phyloP scores from a whole-genome alignment of 163 green algal species.

The Scenedesmus sp. region DNA sequence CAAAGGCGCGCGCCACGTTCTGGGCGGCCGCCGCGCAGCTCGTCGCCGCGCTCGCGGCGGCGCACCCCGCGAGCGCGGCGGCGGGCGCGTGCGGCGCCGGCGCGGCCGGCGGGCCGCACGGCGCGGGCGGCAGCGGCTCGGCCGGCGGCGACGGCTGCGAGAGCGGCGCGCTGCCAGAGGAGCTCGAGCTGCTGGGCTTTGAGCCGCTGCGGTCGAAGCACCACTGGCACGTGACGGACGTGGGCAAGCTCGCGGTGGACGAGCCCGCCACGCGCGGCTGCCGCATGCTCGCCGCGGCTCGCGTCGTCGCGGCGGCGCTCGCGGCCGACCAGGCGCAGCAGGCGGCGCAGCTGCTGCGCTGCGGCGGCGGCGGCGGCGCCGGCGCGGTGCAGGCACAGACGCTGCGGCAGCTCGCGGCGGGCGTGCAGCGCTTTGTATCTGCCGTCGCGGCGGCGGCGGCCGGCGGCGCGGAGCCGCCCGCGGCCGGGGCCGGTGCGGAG shows the following conservation, averaged over 20 bases:
- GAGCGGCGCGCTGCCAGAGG: slow-evolving; percentile 40
- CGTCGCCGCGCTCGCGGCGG: neutral
- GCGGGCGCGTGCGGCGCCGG: neutral
- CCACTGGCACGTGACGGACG: slow-evolving; percentile 40
- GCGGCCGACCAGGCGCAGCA: slow-evolving; percentile 18
- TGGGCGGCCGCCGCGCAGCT: slow-evolving; percentile 23
- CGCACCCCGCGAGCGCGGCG: slow-evolving; percentile 5
- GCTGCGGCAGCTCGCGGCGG: neutral
- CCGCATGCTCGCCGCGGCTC: slow-evolving; percentile 33
- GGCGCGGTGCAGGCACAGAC: neutral
- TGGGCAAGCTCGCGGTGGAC: slow-evolving; percentile 37
- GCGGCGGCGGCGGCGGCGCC: neutral
- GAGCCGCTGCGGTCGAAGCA: slow-evolving; percentile 44
- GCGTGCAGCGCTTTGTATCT: slow-evolving; percentile 19
- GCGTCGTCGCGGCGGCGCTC: neutral
- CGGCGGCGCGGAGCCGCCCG: neutral
- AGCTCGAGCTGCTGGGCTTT: slow-evolving; percentile 48
- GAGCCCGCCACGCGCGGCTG: slow-evolving; percentile 11
- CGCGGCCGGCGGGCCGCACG: neutral
- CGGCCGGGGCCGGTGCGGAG: slow-evolving; percentile 5
- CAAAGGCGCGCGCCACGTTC: slow-evolving; percentile 3
- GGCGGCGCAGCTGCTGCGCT: neutral
- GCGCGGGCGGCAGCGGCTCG: slow-evolving; percentile 11
- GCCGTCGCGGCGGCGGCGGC: too few relatives aligned
- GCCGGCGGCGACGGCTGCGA: neutral